These are phyloP conservation scores for Aspergillus sclerotioniger DNA, from an alignment of 495 filamentous ascomycete genomes.

Conservation along the genomic window DNA sequence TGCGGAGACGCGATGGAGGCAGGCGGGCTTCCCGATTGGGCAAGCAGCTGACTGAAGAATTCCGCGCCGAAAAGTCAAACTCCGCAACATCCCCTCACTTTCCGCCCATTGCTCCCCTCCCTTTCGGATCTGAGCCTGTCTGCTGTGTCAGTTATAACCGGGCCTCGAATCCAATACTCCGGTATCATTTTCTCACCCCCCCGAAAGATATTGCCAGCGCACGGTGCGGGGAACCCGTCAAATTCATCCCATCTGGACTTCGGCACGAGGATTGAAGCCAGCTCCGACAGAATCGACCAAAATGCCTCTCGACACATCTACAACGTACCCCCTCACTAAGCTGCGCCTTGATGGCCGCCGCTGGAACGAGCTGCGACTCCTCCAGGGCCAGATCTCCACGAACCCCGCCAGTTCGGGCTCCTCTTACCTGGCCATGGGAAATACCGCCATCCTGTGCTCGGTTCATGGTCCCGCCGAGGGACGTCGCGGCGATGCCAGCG, in stretches of 20 bases:
- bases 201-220: conserved; percentile 1
- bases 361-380: conserved; percentile 94
- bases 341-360: conserved; percentile 91
- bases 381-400: conserved; percentile 85
- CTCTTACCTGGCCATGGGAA: conserved; percentile 89
- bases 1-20: conserved; percentile 15
- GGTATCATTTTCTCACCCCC: background rate
- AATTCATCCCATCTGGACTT: background rate
- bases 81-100: conserved; percentile 9
- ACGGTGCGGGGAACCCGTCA: conserved; percentile 20
- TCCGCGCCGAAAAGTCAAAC: conserved; percentile 16
- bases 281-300: conserved; percentile 20
- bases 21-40: conserved; percentile 14
- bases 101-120: background rate
- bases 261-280: conserved; percentile 1
- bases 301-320: conserved; percentile 90
- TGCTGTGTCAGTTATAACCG: too few species aligned
- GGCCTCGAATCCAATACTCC: background rate
- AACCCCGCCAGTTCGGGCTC: conserved; percentile 89
- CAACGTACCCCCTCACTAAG: conserved; percentile 74
- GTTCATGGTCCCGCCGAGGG: conserved; percentile 78
- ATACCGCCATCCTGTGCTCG: conserved; percentile 94
- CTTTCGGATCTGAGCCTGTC: background rate
- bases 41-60: conserved; percentile 21
- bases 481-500: conserved; percentile 46